Base-by-base conservation (phyloP, 148 eudicot species). In the Fagopyrum tataricum region DNA sequence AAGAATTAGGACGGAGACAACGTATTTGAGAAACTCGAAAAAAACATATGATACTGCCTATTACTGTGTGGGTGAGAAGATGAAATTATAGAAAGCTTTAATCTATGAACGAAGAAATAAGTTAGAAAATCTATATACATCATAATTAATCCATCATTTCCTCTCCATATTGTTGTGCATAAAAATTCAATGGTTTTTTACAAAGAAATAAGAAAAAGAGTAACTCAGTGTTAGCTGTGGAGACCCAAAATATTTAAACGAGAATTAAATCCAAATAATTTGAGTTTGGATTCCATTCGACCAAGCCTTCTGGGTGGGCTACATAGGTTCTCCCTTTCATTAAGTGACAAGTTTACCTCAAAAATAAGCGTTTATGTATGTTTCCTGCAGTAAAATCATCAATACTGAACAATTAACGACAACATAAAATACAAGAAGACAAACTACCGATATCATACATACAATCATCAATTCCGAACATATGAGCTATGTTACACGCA, bases 201-300 rank as follows among this genome's bases (percentile, higher is more conserved):
- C n/a, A n/a, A n/a, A n/a, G n/a, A n/a, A n/a, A n/a, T n/a, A n/a
- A n/a, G n/a, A n/a, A n/a, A n/a, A n/a, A n/a, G n/a, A n/a, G n/a
- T n/a, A n/a, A n/a, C n/a, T n/a, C n/a, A n/a, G n/a, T 6, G 18
- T 48, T 85, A 90, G 97, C 98, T 91, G 83, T 89, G 88, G 53
- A 95, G 96, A 18, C 98, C 98, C 79, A 95, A 84, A 49, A 91
- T 91, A 77, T 90, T 95, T 64, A 95, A 97, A 74, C 91, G 98
- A 75, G 98, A 95, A 83, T 95, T 96, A 76, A 95, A 91, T 44
- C 98, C 98, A 82, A 95, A 95, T 77, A 95, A 83, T 75, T 95
- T 97, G 83, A 95, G 52, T 75, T 91, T 95, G 44, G 98, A 95
- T 64, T 95, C 97, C 76, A 66, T 83, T 47, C 86, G 90, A 71